Evolutionary conservation across 1,284 basidiomycete species (phyloP), one percentile per base, ranked within the genome.

Genomic region (Ceratobasidium sp.): DNA sequence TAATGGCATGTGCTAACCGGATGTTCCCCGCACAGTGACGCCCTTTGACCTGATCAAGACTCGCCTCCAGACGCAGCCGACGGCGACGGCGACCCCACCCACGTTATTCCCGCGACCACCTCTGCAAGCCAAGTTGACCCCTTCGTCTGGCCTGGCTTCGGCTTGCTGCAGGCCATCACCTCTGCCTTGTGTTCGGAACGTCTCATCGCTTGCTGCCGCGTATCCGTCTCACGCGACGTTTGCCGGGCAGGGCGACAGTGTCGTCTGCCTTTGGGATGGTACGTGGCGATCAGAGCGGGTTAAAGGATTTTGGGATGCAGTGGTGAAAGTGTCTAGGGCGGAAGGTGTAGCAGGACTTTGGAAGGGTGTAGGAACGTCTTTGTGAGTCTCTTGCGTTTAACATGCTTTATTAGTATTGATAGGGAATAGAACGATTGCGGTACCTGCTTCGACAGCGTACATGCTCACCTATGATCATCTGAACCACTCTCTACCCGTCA

Each of bases 381-480:
- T 96, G 95, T 95, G 80, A 84, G 93, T 85, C 3, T 58, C 19
- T 2, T 16, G 24, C 29, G 16, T 34, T 37, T 58, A 34, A 16
- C 16, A 43, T 14, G 48, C 34, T 14, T 4, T 22, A 9, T 62
- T 9, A 5, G 43, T 49, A 71, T 43, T 71, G 22, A 71, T 29
- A 48, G 19, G n/a, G 1, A 76, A 63, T 76, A 95, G 95, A 68
- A 83, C 94, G 39, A 97, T 99, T 81, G 92, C 94, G 27, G 93
- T 99, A 8, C 97, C 97, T 0, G 92, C 96, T 0, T 90, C 96
- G 63, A 95, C 96, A 61, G 88, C 91, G 46, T 99, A 99, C 83
- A 99, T 99, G 91, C 86, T 98, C 63, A 95, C 94, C 34, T 99
- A 99, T 82, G 97, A 98, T 82, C 89, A 93, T 81, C 88, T 98